Evolutionary conservation across 805 yeast genomes (phyloP), one percentile per base, ranked within the genome.

Genomic region (Candida broadrunensis): DNA sequence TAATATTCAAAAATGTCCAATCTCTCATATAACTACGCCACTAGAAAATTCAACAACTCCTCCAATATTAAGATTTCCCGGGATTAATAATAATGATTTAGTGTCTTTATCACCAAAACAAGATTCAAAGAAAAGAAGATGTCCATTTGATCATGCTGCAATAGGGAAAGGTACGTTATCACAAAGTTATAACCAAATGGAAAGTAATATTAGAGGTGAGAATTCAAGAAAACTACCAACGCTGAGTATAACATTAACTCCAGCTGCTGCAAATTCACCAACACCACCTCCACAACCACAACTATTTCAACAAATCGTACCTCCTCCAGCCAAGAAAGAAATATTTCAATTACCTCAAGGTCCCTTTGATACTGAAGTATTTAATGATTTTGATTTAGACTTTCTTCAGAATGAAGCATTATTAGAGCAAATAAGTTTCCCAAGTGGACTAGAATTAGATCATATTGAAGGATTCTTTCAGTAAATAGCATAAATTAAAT

Each of bases 111-210:
- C 37, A 23, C 29, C 38, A 35, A 27, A 25, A 6, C 24, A 35
- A 30, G 23, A 20, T 13, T 21, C 16, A 9, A 40, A 38, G 13
- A 54, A 55, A 24, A 49, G 61, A n/a, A 59, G 54, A 41, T 65
- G 68, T 48, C 70, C 70, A 12, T 54, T 63, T 45, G 63, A 60
- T 37, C 67, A 63, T 44, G 45, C 46, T 5, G n/a, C 31, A 5
- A 15, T 15, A 4, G 32, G 18, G 5, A 20, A 25, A n/a, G 24
- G 23, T 24, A 21, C 33, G 7, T 21, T 24, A 4, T 6, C 41
- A 17, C 33, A 24, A 8, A 24, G 19, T 13, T 31, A 35, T 18
- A 36, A 37, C 24, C 36, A 44, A 15, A 42, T 50, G 11, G 58
- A 54, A 33, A 55, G 57, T 35, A 55, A 54, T 35, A 41, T 51